phyloP scores from a whole-genome alignment of 495 filamentous ascomycete genomes.

The Penicillium pancosmium region DNA sequence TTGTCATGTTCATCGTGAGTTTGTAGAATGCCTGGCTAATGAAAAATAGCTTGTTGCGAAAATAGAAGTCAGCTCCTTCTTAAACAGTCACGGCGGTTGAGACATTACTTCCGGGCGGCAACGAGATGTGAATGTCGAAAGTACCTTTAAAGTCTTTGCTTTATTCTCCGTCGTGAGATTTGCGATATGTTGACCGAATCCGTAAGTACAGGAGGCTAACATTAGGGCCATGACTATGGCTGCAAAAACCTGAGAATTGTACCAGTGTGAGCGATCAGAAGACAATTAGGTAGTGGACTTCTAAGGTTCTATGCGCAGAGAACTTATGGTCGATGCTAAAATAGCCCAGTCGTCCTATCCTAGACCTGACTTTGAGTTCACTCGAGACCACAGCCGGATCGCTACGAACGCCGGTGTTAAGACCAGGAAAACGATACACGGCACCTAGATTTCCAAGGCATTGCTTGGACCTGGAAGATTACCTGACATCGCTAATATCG shows the following conservation, averaged over 20 bases:
- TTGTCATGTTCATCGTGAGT: conserved; percentile 37
- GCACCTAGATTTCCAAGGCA: conserved; percentile 8
- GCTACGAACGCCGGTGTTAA: conserved; percentile 7
- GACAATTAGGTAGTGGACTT: background rate
- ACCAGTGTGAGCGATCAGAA: background rate
- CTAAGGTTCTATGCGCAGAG: background rate
- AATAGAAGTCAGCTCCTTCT: background rate
- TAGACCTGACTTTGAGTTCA: conserved; percentile 10
- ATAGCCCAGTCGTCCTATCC: conserved; percentile 6
- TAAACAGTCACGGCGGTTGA: background rate
- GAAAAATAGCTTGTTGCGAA: conserved; percentile 23
- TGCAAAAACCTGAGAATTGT: conserved; percentile 6
- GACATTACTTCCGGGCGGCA: background rate
- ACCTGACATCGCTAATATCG: conserved; percentile 1
- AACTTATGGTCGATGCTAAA: conserved; percentile 5
- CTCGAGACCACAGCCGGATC: conserved; percentile 7
- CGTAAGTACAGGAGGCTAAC: conserved; percentile 16
- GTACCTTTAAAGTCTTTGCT: conserved; percentile 15
- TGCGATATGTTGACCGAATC: conserved; percentile 17
- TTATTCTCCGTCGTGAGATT: conserved; percentile 11
- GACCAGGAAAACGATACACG: conserved; percentile 9
- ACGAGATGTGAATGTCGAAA: background rate
- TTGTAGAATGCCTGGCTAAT: conserved; percentile 39
- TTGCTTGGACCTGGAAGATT: conserved; percentile 9
- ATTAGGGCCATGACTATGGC: conserved; percentile 17